Evolutionary conservation across 2,329 filamentous ascomycete species (phyloP).

Genomic region (Neurospora sp.): DNA sequence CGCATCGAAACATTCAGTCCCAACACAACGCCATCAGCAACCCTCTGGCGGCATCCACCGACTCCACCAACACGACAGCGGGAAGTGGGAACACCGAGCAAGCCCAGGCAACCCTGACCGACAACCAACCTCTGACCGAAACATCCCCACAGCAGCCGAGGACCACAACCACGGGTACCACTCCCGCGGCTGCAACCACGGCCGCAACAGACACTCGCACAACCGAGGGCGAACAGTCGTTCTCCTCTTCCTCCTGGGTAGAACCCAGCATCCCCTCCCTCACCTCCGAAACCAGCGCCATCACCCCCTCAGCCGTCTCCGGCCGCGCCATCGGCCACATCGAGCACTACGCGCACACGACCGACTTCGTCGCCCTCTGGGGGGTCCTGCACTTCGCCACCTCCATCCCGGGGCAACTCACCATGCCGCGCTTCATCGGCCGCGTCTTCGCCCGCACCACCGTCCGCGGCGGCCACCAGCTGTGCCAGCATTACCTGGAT

Average conservation of each 20-base stretch:
- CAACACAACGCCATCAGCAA: conserved; percentile 30
- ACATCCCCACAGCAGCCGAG: background rate
- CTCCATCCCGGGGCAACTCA: conserved; percentile 27
- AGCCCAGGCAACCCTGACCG: background rate
- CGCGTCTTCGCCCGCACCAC: conserved; percentile 47
- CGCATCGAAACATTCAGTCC: conserved; percentile 41
- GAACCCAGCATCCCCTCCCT: conserved; percentile 5
- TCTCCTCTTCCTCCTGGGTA: background rate
- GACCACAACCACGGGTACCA: background rate
- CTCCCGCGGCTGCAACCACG: background rate
- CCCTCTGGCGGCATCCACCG: conserved; percentile 23
- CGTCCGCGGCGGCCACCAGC: conserved; percentile 44
- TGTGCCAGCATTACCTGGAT: conserved; percentile 52
- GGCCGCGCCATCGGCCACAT: conserved; percentile 55
- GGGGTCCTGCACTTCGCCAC: conserved; percentile 60
- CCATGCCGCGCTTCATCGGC: conserved; percentile 51
- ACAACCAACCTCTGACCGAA: background rate
- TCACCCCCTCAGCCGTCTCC: conserved; percentile 27
- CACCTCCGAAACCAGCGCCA: conserved; percentile 22
- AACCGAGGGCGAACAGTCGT: background rate
- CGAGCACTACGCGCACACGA: conserved; percentile 69
- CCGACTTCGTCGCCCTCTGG: conserved; percentile 65
- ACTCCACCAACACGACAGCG: conserved; percentile 23
- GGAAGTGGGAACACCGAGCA: background rate
- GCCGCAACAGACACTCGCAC: background rate